Percentiles rank a stretch among this genome's conserved stretches.
phyloP scores from a whole-genome alignment of 768 basidiomycete genomes.

The Mycena olivaceomarginata region DNA sequence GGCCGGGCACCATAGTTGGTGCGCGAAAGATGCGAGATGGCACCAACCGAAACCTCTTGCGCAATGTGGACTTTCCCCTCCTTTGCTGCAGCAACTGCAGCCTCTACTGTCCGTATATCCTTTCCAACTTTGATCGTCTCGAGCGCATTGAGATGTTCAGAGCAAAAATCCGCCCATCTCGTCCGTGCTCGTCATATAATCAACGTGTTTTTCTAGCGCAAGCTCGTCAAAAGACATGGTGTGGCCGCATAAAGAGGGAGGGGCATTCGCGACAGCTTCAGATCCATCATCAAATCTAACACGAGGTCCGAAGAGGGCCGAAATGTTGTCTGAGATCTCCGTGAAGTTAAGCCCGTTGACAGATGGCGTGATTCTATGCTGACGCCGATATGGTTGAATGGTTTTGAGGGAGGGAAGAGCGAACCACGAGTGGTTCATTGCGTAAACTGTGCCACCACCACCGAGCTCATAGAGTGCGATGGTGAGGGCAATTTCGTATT shows the following conservation, averaged over 20 bases:
- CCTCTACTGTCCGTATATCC: constrained; percentile 17
- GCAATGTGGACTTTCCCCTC: constrained; percentile 45
- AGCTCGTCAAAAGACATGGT: constrained; percentile 32
- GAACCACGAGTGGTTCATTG: constrained; percentile 13
- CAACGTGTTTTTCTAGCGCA: constrained; percentile 28
- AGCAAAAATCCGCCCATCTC: constrained; percentile 45
- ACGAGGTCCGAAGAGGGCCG: neutral
- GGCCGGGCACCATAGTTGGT: constrained; percentile 44
- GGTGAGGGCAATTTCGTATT: constrained; percentile 22
- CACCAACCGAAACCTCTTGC: constrained; percentile 43
- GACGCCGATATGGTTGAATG: constrained; percentile 3
- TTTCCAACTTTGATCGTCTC: constrained; percentile 24
- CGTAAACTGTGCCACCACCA: neutral
- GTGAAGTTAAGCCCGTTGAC: neutral
- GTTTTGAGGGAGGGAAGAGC: neutral
- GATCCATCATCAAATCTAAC: neutral
- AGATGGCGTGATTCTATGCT: neutral
- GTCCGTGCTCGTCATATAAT: constrained; percentile 44
- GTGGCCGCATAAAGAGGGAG: neutral
- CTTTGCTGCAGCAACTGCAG: constrained; percentile 32
- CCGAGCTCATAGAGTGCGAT: constrained; percentile 6
- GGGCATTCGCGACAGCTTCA: neutral
- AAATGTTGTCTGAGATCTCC: neutral
- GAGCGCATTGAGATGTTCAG: constrained; percentile 36
- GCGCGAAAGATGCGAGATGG: constrained; percentile 37